Conservation (phyloP, 1,284 basidiomycete genomes). For the Melampsora occidentalis region DNA sequence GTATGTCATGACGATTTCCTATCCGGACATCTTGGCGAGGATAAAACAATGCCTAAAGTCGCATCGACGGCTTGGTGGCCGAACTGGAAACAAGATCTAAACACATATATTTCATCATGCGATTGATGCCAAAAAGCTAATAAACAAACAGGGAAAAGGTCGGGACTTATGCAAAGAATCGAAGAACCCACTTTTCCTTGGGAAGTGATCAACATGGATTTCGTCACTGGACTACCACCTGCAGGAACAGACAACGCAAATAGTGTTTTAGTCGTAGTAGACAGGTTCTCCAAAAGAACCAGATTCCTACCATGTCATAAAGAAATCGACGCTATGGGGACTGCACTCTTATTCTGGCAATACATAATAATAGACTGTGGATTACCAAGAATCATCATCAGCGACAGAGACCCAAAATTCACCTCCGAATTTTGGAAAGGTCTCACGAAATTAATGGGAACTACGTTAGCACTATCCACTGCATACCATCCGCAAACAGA, state of each 20-base stretch:
- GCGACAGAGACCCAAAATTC: conserved; percentile 7
- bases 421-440: too few species aligned
- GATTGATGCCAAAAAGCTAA: background rate
- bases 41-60: conserved; percentile 9
- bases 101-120: background rate
- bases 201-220: background rate
- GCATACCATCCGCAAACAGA: too few species aligned
- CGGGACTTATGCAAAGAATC: background rate
- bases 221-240: too few species aligned
- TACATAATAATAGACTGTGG: conserved; percentile 47
- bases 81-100: background rate
- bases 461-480: too few species aligned
- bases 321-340: conserved; percentile 19
- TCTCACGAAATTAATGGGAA: too few species aligned
- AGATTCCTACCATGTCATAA: conserved; percentile 5
- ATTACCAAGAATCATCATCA: conserved; percentile 55
- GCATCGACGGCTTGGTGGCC: conserved; percentile 20
- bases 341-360: conserved; percentile 18
- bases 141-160: conserved; percentile 8
- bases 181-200: background rate
- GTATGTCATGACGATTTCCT: background rate
- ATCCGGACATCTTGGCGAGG: background rate
- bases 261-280: background rate
- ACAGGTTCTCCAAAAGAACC: conserved; percentile 8
- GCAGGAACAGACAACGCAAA: background rate